These are phyloP conservation scores for Sordaria brevicollis DNA, from an alignment of 495 filamentous ascomycete genomes.

Conservation along the genomic window DNA sequence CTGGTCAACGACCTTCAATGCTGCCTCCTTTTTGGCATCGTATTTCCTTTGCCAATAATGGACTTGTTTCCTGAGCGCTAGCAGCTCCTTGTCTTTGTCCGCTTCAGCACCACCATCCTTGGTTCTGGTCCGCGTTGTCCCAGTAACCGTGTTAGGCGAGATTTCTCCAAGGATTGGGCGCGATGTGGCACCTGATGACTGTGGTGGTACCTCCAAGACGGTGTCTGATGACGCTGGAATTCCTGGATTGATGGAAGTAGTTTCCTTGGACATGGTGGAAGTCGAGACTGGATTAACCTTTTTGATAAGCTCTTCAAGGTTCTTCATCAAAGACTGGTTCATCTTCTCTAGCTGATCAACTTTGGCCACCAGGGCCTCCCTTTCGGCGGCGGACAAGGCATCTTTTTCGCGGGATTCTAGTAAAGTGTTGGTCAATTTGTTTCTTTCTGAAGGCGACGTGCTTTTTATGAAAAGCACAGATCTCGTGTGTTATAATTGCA, in stretches of 20 bases:
- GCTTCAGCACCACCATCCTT: background rate
- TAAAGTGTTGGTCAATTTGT: background rate
- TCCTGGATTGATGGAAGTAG: background rate
- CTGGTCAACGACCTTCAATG: constrained; percentile 3
- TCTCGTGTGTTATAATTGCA: background rate
- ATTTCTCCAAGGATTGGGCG: constrained; percentile 9
- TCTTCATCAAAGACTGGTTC: constrained; percentile 21
- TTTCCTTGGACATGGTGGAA: background rate
- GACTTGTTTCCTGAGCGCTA: constrained; percentile 16
- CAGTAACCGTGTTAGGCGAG: constrained; percentile 10
- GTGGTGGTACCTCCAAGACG: background rate
- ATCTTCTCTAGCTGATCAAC: constrained; percentile 23
- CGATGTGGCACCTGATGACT: background rate
- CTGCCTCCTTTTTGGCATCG: background rate
- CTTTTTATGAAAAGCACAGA: background rate
- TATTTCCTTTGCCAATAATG: constrained; percentile 15
- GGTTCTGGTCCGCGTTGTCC: background rate
- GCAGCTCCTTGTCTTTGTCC: constrained; percentile 15
- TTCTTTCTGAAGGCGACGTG: too few relatives aligned
- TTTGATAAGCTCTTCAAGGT: constrained; percentile 21
- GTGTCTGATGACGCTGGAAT: background rate
- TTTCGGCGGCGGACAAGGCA: constrained; percentile 12
- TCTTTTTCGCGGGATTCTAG: constrained; percentile 15
- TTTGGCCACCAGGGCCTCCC: constrained; percentile 19
- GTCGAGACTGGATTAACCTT: background rate